phyloP scores from a whole-genome alignment of 2,329 filamentous ascomycete species.

The Apiospora pterosperma region DNA sequence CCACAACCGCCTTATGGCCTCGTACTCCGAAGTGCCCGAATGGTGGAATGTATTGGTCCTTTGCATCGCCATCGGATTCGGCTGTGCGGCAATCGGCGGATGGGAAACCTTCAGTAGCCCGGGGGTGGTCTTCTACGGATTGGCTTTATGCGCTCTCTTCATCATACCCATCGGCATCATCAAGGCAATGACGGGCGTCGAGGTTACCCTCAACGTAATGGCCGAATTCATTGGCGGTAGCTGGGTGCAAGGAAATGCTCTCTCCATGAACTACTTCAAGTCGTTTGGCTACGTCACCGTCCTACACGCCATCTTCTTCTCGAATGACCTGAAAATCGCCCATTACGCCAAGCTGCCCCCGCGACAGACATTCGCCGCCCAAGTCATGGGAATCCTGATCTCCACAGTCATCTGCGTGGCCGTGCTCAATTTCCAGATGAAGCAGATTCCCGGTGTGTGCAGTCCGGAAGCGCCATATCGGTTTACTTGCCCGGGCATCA shows the following conservation, averaged over 20 bases:
- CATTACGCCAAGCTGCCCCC: constrained; percentile 61
- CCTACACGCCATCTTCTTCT: constrained; percentile 41
- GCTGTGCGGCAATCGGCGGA: constrained; percentile 42
- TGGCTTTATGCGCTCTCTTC: constrained; percentile 46
- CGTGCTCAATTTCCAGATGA: constrained; percentile 44
- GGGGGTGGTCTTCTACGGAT: constrained; percentile 49
- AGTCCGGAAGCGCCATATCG: constrained; percentile 43
- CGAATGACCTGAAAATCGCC: constrained; percentile 42
- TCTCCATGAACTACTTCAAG: constrained; percentile 55
- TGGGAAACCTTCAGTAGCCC: constrained; percentile 50
- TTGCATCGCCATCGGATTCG: constrained; percentile 38
- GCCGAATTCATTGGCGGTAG: constrained; percentile 53
- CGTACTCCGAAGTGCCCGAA: constrained; percentile 46
- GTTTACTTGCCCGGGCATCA: constrained; percentile 49
- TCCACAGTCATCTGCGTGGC: constrained; percentile 5
- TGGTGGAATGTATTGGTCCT: constrained; percentile 48
- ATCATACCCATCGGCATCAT: constrained; percentile 50
- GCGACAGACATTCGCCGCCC: constrained; percentile 54
- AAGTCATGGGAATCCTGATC: constrained; percentile 55
- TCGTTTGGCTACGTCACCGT: constrained; percentile 39
- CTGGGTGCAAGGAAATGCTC: constrained; percentile 44
- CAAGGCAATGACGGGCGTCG: constrained; percentile 50
- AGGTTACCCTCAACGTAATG: constrained; percentile 49
- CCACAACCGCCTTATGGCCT: constrained; percentile 46
- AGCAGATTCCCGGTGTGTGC: constrained; percentile 46